Percentiles rank a stretch among this genome's conserved stretches.
phyloP scores from a whole-genome alignment of 805 yeast genomes.

The Yamadazyma ubonensis region DNA sequence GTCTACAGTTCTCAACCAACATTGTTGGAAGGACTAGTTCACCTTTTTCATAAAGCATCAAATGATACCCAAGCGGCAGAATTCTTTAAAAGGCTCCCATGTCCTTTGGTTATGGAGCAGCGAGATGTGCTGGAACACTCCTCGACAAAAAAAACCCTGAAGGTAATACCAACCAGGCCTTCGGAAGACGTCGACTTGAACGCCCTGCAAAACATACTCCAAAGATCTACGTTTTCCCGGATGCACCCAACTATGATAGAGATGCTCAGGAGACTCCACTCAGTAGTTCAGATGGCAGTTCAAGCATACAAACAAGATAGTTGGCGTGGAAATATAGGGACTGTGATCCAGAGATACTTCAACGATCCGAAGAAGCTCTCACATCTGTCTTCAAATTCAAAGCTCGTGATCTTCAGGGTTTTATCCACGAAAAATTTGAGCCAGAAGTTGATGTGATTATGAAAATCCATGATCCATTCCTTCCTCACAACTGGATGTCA shows the following conservation, averaged over 20 bases:
- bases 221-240: no score
- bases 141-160: background rate
- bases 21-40: slow-evolving; percentile 4
- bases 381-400: slow-evolving; percentile 4
- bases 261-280: background rate
- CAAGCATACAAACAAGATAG: background rate
- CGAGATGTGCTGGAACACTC: background rate
- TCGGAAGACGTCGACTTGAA: no score
- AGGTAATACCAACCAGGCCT: background rate
- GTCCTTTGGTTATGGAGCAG: slow-evolving; percentile 2
- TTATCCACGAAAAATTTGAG: slow-evolving; percentile 1
- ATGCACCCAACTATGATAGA: background rate
- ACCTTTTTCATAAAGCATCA: slow-evolving; percentile 1
- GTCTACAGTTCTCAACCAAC: slow-evolving; percentile 1
- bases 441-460: background rate
- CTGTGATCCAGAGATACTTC: slow-evolving; percentile 2
- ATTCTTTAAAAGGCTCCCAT: background rate
- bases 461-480: slow-evolving; percentile 4
- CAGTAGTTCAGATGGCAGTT: background rate
- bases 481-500: background rate
- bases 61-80: background rate
- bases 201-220: no score
- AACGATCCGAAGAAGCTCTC: background rate
- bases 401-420: background rate
- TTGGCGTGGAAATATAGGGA: background rate